Conservation (phyloP, 331 rosid genomes). For the Acacia pycnantha region DNA sequence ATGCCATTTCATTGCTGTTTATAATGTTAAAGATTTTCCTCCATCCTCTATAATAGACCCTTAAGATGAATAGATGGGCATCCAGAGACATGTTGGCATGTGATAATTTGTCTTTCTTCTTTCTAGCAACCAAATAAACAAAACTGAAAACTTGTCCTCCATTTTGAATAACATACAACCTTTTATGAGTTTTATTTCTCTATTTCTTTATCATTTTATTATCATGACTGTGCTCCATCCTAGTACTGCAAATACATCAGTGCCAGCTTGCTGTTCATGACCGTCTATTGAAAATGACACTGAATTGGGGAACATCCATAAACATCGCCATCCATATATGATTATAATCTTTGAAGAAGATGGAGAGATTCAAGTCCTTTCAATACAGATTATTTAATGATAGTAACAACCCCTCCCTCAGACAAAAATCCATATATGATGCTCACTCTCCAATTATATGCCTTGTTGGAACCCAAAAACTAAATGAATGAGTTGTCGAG, state of each 20-base stretch:
- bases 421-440: conserved; percentile 21
- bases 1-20: neutral
- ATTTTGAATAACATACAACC: neutral
- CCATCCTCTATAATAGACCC: neutral
- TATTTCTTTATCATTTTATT: neutral
- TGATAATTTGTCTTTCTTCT: neutral
- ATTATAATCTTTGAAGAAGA: neutral
- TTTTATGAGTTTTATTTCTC: neutral
- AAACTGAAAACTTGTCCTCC: neutral
- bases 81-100: neutral
- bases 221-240: neutral
- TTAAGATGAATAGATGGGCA: neutral
- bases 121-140: neutral
- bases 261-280: neutral
- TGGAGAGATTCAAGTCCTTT: neutral
- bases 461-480: neutral
- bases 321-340: neutral
- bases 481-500: conserved; percentile 13
- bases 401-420: neutral
- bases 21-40: neutral
- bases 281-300: neutral
- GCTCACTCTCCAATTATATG: neutral
- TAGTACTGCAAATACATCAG: neutral
- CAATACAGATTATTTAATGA: neutral
- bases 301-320: neutral